Evolutionary conservation across 2,329 filamentous ascomycete species (phyloP).

Genomic region (Cytospora piceicola): DNA sequence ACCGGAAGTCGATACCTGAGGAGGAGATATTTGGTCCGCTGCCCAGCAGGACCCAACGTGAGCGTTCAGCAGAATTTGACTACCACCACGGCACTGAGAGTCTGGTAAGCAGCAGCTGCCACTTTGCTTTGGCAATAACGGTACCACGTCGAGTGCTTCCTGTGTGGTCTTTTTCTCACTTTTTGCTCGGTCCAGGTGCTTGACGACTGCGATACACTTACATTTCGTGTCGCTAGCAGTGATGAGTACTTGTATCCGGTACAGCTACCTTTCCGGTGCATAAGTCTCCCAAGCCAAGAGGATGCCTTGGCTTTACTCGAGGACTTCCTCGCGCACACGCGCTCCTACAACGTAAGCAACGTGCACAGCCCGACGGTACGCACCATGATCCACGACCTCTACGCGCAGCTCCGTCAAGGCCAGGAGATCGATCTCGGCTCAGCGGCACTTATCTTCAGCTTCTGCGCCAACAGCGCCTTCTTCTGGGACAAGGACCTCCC

Average conservation of each 20-base stretch:
- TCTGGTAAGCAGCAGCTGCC: slow-evolving; percentile 13
- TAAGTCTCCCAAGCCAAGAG: slow-evolving; percentile 21
- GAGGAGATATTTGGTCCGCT: neutral
- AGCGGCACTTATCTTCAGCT: slow-evolving; percentile 37
- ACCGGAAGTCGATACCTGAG: neutral
- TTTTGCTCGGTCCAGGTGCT: neutral
- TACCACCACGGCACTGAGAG: slow-evolving; percentile 11
- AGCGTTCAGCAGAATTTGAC: slow-evolving; percentile 23
- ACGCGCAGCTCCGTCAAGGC: slow-evolving; percentile 29
- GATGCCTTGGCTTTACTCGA: slow-evolving; percentile 37
- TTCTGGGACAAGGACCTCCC: slow-evolving; percentile 33
- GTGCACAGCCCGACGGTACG: slow-evolving; percentile 35
- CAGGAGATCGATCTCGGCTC: slow-evolving; percentile 30
- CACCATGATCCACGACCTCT: slow-evolving; percentile 32
- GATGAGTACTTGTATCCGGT: neutral
- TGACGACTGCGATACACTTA: slow-evolving; percentile 20
- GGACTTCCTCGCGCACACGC: slow-evolving; percentile 37
- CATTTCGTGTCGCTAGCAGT: slow-evolving; percentile 15
- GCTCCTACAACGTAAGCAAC: slow-evolving; percentile 22
- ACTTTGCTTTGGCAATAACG: neutral
- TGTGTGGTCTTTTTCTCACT: neutral
- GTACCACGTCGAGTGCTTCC: neutral
- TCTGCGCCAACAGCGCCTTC: slow-evolving; percentile 38
- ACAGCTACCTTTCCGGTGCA: slow-evolving; percentile 8
- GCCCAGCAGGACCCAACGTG: neutral